Evolutionary conservation across 176 grass and related monocot species (phyloP), one percentile per base, ranked within the genome.

Genomic region (Triticum urartu): DNA sequence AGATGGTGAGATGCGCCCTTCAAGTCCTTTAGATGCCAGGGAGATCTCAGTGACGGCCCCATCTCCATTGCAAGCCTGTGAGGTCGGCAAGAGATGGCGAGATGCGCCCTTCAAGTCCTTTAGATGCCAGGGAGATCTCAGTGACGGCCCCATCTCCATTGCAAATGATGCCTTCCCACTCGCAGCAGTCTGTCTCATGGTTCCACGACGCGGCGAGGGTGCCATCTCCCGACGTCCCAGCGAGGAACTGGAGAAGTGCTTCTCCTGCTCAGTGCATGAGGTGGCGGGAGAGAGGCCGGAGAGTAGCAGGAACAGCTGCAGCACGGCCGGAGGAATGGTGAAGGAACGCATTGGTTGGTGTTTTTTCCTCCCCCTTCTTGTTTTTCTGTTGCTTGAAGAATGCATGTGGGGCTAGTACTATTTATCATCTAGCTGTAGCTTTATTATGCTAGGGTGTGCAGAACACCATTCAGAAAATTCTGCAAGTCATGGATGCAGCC

Each of bases 151-250:
- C 36, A 17, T 79, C 15, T 11, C 5, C 2, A 1, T 69, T 45
- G 20, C 84, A 80, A 22, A 8, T 6, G 20, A 87, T 70, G 2
- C 75, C 84, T 7, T 80, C 67, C 84, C 84, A 87, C 14, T 1
- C 0, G 77, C 84, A 87, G 84, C 84, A 87, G 52, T 72, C 28
- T 0, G 10, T 6, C 39, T 56, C 72, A 5, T 34, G 38, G 30
- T 4, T 34, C 71, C 84, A 87, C 2, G 84, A 87, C n/a, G 6
- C 59, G 0, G 60, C 17, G 11, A 25, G 54, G 76, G 54, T 9
- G 3, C 54, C 33, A 12, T 64, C 24, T 26, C 11, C n/a, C 11
- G 24, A 64, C 22, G 26, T 10, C 62, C 24, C 61, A n/a, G 3
- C 1, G 4, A 64, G 24, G 22, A 64, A 64, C 22, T 12, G 61